Base-by-base conservation (phyloP, 345 rosid species). In the Gossypium rotundifolium region DNA sequence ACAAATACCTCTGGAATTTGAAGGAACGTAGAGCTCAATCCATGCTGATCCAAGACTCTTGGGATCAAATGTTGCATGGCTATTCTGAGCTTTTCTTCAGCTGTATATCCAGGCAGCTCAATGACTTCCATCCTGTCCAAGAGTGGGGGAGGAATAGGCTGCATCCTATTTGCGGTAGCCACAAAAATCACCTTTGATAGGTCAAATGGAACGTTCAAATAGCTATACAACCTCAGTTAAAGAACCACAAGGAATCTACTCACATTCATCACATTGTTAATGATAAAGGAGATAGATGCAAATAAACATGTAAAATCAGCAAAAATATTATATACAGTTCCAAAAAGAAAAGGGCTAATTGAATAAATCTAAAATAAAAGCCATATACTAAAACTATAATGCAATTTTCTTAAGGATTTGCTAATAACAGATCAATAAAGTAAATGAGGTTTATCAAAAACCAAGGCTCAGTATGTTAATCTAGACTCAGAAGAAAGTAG, bases 121-220 rank as follows among this genome's bases (percentile, higher is more conserved):
- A 95, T 93, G 64, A 93, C 92, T 84, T 95, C 98, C 99, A 95
- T 91, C 85, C 99, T 89, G 81, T 95, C 99, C 70, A 90, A 79
- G 59, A 95, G 97, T 38, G 99, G 86, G 17, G 99, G 96, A 78
- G 99, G 99, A 78, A 95, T 91, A 75, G 97, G 99, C 83, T 93
- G 98, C 67, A 81, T 85, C 84, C 88, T 88, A 83, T 95, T 95
- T 64, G 99, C 99, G 59, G 99, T 93, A 79, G 98, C 94, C 80
- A 95, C 90, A 80, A 95, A 95, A 75, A 91, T 84, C 74, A 93
- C 99, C 87, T 88, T 91, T 23, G 99, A 95, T 66, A 95, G 97
- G 87, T 95, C 99, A 79, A 85, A 95, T 18, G 99, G 99, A 75
- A 95, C 98, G 83, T 93, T 95, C 81, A 95, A 86, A 80, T 95